Evolutionary conservation across 2,329 filamentous ascomycete species (phyloP), one percentile per base, ranked within the genome.

Genomic region (Aspergillus sp.): DNA sequence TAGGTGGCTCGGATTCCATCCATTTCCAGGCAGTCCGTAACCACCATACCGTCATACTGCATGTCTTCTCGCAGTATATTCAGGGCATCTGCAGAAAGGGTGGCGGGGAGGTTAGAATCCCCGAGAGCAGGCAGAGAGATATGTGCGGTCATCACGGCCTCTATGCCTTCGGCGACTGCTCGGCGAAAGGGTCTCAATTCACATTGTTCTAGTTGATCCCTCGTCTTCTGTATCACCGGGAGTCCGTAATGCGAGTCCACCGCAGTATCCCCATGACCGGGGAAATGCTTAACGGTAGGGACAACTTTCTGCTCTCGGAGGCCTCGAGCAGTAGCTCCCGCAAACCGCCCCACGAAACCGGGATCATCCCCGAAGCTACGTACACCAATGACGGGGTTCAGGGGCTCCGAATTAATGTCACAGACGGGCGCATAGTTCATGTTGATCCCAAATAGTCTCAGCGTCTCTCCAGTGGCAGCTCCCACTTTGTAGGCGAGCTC

Each of bases 1-100:
- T 75, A 77, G 14, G 73, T 78, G 3, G 72, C 68, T 18, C 74
- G 71, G 9, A 80, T 76, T 2, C 77, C 75, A 46, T 80, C 74
- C 78, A 80, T 79, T 59, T 80, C 77, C 45, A 80, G 67, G 62
- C 77, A 81, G 51, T 80, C 78, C 4, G 77, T 80, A 3, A 81
- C 70, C 6, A 81, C 70, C 64, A 81, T 70, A 1, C 78, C 78
- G 51, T 79, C 69, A 60, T 78, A 80, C 16, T 74, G 69, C 72
- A 80, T 78, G 42, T 78, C 76, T 9, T 73, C 65, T 5, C 78
- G 76, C 16, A 80, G 59, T 45, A 80, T 75, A 0, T 71, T 70
- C 56, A 80, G 68, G 1, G 67, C 73, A 42, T 73, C 68, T 0
- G 71, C 66, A 22, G 73, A 78, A 20, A 80, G 63, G 4, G 76